A percentile compares a stretch with the other conserved stretches of the same genome.
Evolutionary conservation across 1,139 yeast species (phyloP).

Genomic region (Tardiomyces blankii): DNA sequence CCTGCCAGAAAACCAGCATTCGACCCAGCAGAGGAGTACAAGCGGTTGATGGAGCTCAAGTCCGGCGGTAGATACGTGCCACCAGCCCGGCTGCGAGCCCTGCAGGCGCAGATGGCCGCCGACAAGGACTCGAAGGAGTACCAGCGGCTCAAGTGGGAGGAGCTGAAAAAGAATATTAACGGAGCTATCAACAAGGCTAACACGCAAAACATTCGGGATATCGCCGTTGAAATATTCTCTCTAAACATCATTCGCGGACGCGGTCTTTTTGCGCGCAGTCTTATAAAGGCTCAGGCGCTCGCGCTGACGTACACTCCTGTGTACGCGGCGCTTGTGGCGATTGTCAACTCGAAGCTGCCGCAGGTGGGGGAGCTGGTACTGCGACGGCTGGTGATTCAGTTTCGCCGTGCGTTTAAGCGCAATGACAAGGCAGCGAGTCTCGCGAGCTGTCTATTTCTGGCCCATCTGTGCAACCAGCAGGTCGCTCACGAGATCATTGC

Average conservation of each 20-base stretch:
- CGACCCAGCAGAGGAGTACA: slow-evolving; percentile 29
- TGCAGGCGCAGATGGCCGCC: slow-evolving; percentile 30
- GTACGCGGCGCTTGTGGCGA: slow-evolving; percentile 47
- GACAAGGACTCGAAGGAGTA: slow-evolving; percentile 22
- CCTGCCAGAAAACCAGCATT: slow-evolving; percentile 4
- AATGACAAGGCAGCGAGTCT: slow-evolving; percentile 37
- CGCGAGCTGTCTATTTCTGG: slow-evolving; percentile 37
- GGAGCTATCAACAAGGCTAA: slow-evolving; percentile 38
- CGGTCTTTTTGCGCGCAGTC: slow-evolving; percentile 45
- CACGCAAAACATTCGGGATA: slow-evolving; percentile 36
- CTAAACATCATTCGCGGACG: slow-evolving; percentile 47
- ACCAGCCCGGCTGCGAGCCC: slow-evolving; percentile 37
- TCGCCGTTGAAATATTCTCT: slow-evolving; percentile 39
- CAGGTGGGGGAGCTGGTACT: slow-evolving; percentile 51
- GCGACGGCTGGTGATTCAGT: slow-evolving; percentile 46
- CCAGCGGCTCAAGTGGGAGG: slow-evolving; percentile 48
- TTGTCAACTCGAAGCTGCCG: slow-evolving; percentile 60
- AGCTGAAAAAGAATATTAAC: slow-evolving; percentile 37
- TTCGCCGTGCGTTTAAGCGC: slow-evolving; percentile 42
- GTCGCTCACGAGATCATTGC: slow-evolving; percentile 55
- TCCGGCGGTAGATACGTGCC: slow-evolving; percentile 42
- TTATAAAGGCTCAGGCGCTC: slow-evolving; percentile 45
- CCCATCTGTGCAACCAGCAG: slow-evolving; percentile 53
- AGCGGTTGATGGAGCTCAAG: slow-evolving; percentile 28
- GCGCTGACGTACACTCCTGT: slow-evolving; percentile 35